A percentile compares a stretch with the other conserved stretches of the same genome.
Evolutionary conservation across 768 basidiomycete genomes (phyloP).

Genomic region (Phylloporus scabripes): DNA sequence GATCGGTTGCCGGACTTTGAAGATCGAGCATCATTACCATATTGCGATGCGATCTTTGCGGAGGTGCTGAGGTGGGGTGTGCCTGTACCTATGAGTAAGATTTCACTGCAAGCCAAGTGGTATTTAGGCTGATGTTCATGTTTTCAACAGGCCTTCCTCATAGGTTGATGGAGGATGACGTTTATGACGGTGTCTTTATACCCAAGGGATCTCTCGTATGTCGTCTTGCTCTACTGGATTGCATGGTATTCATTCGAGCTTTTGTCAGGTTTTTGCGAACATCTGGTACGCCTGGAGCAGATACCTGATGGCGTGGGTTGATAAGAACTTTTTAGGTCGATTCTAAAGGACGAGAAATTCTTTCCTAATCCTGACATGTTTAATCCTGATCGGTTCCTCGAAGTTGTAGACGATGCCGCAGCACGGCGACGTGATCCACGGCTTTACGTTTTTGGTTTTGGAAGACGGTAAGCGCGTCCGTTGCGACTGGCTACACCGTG

Average conservation of each 20-base stretch:
- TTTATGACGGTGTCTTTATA: slow-evolving; percentile 53
- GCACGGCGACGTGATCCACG: slow-evolving; percentile 39
- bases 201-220: slow-evolving; percentile 58
- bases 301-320: neutral
- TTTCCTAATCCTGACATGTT: slow-evolving; percentile 50
- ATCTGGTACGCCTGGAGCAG: slow-evolving; percentile 41
- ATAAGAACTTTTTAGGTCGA: slow-evolving; percentile 29
- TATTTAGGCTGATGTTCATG: neutral
- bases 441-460: slow-evolving; percentile 45
- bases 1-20: slow-evolving; percentile 53
- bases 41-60: slow-evolving; percentile 49
- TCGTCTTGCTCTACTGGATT: neutral
- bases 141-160: slow-evolving; percentile 51
- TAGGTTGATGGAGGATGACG: slow-evolving; percentile 58
- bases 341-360: slow-evolving; percentile 44
- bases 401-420: slow-evolving; percentile 8
- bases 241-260: slow-evolving; percentile 5
- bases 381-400: slow-evolving; percentile 49
- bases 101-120: neutral
- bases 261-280: slow-evolving; percentile 47
- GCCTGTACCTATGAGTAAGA: slow-evolving; percentile 53
- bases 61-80: slow-evolving; percentile 54
- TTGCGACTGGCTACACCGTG: neutral
- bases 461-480: slow-evolving; percentile 30
- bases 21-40: slow-evolving; percentile 54